Conservation (phyloP, 1,284 basidiomycete species). For the Rhodotorula mucilaginosa region DNA sequence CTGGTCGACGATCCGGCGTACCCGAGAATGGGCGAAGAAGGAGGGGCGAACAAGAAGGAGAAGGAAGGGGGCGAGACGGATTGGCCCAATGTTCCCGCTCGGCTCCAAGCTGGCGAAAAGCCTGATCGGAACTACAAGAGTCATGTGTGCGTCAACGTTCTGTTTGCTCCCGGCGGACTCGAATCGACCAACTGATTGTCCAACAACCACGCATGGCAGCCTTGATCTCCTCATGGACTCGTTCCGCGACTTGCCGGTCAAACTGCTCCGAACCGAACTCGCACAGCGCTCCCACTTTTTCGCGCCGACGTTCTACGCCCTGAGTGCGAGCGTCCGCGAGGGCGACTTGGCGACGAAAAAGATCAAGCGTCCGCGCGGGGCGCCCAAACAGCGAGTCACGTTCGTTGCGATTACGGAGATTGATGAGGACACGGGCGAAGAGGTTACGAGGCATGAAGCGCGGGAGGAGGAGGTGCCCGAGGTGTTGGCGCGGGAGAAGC, state of each 20-base stretch:
- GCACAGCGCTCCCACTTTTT: not conserved
- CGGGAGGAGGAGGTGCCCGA: conserved; percentile 11
- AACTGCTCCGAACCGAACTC: conserved; percentile 1
- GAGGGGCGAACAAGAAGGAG: not conserved
- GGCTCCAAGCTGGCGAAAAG: not conserved
- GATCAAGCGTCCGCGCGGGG: conserved; percentile 16
- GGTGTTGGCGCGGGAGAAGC: conserved; percentile 20
- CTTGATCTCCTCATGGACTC: conserved; percentile 22
- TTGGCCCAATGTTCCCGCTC: conserved; percentile 1
- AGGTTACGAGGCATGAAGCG: not conserved
- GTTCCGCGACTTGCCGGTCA: conserved; percentile 15
- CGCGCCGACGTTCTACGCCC: conserved; percentile 12
- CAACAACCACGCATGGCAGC: not conserved
- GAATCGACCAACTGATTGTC: not conserved
- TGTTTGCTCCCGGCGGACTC: fast-evolving
- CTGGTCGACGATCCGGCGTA: not conserved
- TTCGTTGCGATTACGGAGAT: not conserved
- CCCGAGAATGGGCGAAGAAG: conserved; percentile 9
- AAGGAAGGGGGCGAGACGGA: conserved; percentile 7
- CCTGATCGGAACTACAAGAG: conserved; percentile 2
- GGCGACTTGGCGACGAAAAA: conserved; percentile 10
- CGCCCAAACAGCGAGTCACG: conserved; percentile 14
- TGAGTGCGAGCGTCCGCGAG: not conserved
- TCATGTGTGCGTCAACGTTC: conserved; percentile 12
- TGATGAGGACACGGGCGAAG: not conserved